phyloP scores from a whole-genome alignment of 306 rosid genomes.

The Acacia acuminata region DNA sequence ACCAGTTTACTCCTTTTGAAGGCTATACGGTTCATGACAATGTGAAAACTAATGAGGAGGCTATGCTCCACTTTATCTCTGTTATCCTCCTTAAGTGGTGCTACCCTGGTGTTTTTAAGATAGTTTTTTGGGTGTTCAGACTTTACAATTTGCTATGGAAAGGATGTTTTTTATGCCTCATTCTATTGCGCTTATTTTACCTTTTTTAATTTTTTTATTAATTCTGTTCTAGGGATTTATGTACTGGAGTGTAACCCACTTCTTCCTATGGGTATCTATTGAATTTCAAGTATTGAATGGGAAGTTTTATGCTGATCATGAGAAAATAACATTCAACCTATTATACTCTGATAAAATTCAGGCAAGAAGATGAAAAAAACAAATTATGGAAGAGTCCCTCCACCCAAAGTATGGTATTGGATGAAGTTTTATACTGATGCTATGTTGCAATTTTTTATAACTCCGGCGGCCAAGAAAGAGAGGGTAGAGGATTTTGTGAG shows the following conservation, averaged over 20 bases:
- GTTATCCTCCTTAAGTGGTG: conserved; percentile 15
- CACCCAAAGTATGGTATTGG: background rate
- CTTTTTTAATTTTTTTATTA: background rate
- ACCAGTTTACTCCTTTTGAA: background rate
- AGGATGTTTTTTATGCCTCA: conserved; percentile 24
- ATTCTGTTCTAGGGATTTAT: conserved; percentile 14
- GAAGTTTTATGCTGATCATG: conserved; percentile 27
- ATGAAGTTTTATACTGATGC: background rate
- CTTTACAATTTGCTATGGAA: conserved; percentile 1
- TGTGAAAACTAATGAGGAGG: conserved; percentile 25
- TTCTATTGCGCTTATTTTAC: background rate
- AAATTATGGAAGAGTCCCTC: background rate
- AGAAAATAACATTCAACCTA: conserved; percentile 20
- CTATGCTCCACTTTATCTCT: conserved; percentile 24
- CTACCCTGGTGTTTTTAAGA: conserved; percentile 15
- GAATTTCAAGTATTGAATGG: conserved; percentile 24
- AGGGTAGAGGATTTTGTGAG: background rate
- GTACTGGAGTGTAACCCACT: conserved; percentile 17
- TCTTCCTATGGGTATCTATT: conserved; percentile 4
- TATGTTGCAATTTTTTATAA: background rate
- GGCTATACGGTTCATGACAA: conserved; percentile 28
- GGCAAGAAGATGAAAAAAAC: background rate
- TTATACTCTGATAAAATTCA: conserved; percentile 6
- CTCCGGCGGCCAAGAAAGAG: conserved; percentile 2
- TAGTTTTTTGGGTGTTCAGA: conserved; percentile 9